phyloP scores from a whole-genome alignment of 208 protist species.

The Angomonas ambiguus region DNA sequence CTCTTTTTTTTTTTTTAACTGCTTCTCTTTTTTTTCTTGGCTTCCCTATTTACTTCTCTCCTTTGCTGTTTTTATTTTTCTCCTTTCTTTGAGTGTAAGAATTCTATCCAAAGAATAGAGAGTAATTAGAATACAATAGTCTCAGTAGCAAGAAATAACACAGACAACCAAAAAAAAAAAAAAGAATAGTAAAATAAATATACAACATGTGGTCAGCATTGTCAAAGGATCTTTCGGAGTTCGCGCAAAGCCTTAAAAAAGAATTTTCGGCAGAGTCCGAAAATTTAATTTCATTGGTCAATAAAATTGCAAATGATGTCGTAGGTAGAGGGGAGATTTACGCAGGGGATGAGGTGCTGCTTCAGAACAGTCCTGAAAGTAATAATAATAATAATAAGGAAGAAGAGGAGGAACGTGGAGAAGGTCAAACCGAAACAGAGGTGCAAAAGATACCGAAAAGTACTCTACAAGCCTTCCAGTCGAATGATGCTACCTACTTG shows the following conservation, averaged over 20 bases:
- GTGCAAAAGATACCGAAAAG: neutral
- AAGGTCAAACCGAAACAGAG: neutral
- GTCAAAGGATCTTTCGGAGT: slow-evolving; percentile 51
- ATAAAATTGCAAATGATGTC: slow-evolving; percentile 52
- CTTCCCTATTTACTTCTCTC: slow-evolving; percentile 3
- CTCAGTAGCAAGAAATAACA: too few species aligned
- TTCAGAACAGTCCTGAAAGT: slow-evolving; percentile 31
- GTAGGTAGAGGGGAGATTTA: slow-evolving; percentile 40
- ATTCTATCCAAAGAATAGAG: neutral
- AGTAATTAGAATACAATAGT: neutral
- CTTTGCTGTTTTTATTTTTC: neutral
- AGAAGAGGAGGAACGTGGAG: slow-evolving; percentile 14
- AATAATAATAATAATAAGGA: slow-evolving; percentile 39
- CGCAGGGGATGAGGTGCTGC: slow-evolving; percentile 59
- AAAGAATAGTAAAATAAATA: slow-evolving; percentile 15
- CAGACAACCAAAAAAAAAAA: slow-evolving; percentile 16
- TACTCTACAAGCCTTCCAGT: neutral
- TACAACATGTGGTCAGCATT: slow-evolving; percentile 49
- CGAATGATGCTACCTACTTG: neutral
- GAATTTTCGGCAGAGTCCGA: slow-evolving; percentile 42
- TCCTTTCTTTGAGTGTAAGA: neutral
- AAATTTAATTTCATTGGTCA: slow-evolving; percentile 42
- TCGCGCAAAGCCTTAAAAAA: slow-evolving; percentile 42
- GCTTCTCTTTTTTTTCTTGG: slow-evolving; percentile 8
- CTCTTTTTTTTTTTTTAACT: neutral